Evolutionary conservation across 2,329 filamentous ascomycete genomes (phyloP), one percentile per base, ranked within the genome.

Genomic region (Magnaporthiopsis poae): DNA sequence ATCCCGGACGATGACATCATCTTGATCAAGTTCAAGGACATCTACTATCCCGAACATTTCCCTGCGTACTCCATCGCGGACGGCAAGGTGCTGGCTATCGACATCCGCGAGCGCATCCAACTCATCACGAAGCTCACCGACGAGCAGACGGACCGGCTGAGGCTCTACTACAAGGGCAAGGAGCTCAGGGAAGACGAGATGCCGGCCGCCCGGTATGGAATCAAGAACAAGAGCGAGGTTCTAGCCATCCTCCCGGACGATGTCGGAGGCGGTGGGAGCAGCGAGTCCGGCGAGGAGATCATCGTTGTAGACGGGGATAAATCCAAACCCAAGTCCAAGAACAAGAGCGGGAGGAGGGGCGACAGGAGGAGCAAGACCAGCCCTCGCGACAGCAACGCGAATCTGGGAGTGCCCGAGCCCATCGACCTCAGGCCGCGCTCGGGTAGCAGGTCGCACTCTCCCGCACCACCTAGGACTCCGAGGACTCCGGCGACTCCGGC

Each of bases 1-100:
- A 71, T 73, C 29, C 74, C 73, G 15, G 88, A 90, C 69, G 89
- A 90, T 68, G 90, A 93, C 72, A 80, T 91, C 13, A 78, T 93
- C 36, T 76, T 90, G 56, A 84, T 92, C 76, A 90, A 88, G 76
- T 83, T 88, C 76, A 86, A 87, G 74, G 84, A 84, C 66, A 79
- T 85, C 66, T 86, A 84, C 62, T 90, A 90, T 72, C 84, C 87
- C 0, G 84, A 89, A 62, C 87, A 89, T 72, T 93, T 93, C 72
- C 88, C 90, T 0, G 88, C 88, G 15, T 90, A 88, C 75, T 85
- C 87, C 68, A 92, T 94, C 72, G 88, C 86, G 67, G 88, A 91
- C 73, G 90, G 89, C 62, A 88, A 90, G 73, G 79, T 93, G 66
- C 82, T 80, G 46, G 85, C 92, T 46, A 78, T 81, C 66, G 88